Percentiles rank a stretch among this genome's conserved stretches.
Conservation (phyloP, 805 yeast species). For the Ogataea corticis region DNA sequence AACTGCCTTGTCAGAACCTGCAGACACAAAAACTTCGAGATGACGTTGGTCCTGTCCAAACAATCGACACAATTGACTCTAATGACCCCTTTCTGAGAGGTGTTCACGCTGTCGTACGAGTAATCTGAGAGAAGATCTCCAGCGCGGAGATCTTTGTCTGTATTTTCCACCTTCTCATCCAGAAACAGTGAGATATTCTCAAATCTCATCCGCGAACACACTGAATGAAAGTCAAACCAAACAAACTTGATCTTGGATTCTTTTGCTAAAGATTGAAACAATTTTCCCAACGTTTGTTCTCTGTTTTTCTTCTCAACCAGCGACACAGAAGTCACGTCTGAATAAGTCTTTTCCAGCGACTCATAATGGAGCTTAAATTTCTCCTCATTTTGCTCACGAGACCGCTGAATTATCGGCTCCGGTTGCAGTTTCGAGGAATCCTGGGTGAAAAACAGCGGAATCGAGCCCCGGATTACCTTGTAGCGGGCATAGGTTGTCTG, state of each 20-base stretch:
- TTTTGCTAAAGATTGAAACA: constrained; percentile 40
- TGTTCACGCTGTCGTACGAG: constrained; percentile 35
- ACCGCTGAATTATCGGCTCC: constrained; percentile 35
- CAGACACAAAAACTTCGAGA: constrained; percentile 42
- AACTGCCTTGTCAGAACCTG: constrained; percentile 29
- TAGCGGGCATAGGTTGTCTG: constrained; percentile 27
- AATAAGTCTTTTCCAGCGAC: constrained; percentile 10
- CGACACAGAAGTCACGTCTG: constrained; percentile 35
- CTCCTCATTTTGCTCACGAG: constrained; percentile 27
- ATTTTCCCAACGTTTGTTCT: constrained; percentile 36
- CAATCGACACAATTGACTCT: constrained; percentile 65
- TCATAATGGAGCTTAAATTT: constrained; percentile 36
- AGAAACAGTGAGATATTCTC: constrained; percentile 37
- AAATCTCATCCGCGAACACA: constrained; percentile 44
- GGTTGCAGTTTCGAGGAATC: constrained; percentile 52
- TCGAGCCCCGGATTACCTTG: constrained; percentile 53
- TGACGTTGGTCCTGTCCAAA: constrained; percentile 60
- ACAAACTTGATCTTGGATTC: constrained; percentile 41
- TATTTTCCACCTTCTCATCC: constrained; percentile 23
- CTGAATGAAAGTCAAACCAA: constrained; percentile 67
- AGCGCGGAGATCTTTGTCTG: constrained; percentile 11
- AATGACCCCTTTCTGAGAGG: constrained; percentile 53
- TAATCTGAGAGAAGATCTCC: constrained; percentile 19
- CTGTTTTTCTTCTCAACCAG: constrained; percentile 39
- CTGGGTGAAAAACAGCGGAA: constrained; percentile 66